Percentiles rank a stretch among this genome's conserved stretches.
Evolutionary conservation across 2,329 filamentous ascomycete species (phyloP).

Genomic region (Tolypocladium cylindrosporum): DNA sequence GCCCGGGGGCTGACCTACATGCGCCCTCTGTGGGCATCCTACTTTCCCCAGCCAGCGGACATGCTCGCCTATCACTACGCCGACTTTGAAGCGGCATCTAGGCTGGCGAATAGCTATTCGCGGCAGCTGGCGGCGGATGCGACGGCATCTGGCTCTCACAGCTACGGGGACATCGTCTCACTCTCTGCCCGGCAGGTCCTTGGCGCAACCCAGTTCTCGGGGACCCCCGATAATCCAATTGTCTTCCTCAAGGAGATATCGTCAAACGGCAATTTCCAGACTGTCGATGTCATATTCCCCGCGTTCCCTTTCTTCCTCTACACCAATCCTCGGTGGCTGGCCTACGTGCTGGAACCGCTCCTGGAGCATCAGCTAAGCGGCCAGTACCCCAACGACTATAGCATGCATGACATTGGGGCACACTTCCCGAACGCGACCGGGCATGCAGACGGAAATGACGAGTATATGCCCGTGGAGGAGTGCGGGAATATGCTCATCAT

Average conservation of each 20-base stretch:
- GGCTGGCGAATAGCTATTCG: slow-evolving; percentile 64
- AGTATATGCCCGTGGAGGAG: slow-evolving; percentile 69
- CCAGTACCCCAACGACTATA: slow-evolving; percentile 57
- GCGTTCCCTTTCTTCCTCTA: slow-evolving; percentile 74
- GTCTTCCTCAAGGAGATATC: slow-evolving; percentile 83
- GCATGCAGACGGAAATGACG: slow-evolving; percentile 57
- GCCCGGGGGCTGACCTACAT: slow-evolving; percentile 67
- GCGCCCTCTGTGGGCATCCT: slow-evolving; percentile 71
- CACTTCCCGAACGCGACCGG: slow-evolving; percentile 72
- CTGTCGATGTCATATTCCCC: slow-evolving; percentile 79
- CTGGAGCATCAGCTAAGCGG: slow-evolving; percentile 58
- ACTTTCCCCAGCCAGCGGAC: slow-evolving; percentile 53
- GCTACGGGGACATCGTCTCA: slow-evolving; percentile 69
- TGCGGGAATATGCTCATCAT: slow-evolving; percentile 71
- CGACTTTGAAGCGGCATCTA: slow-evolving; percentile 56
- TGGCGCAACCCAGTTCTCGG: slow-evolving; percentile 65
- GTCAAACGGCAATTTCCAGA: slow-evolving; percentile 75
- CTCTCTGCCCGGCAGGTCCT: slow-evolving; percentile 72
- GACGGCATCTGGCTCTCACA: slow-evolving; percentile 60
- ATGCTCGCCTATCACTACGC: slow-evolving; percentile 66
- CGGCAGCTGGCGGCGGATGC: slow-evolving; percentile 61
- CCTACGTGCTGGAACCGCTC: slow-evolving; percentile 49
- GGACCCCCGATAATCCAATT: slow-evolving; percentile 57
- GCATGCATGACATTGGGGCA: slow-evolving; percentile 65
- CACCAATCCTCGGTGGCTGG: slow-evolving; percentile 54